Conservation (phyloP, 257 asterid species). For the Echites panduratus region DNA sequence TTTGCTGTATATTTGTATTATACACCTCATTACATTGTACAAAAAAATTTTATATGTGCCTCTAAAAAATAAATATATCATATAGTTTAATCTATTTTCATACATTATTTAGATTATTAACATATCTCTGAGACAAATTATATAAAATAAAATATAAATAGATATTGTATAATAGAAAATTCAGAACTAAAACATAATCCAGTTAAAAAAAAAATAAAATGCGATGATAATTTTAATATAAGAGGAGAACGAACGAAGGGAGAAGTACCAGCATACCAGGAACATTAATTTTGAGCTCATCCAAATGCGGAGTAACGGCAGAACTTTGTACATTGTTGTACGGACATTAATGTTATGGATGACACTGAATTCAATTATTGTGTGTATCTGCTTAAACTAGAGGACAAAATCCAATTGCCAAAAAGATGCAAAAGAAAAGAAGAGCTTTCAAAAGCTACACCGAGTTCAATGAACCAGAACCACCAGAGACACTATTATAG, state of each 20-base stretch:
- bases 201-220: no score
- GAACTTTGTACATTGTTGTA: constrained; percentile 29
- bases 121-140: no score
- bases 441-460: background rate
- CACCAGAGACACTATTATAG: background rate
- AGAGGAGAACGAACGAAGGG: background rate
- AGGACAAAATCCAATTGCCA: constrained; percentile 28
- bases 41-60: no score
- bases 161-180: no score
- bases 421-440: background rate
- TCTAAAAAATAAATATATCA: no score
- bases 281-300: background rate
- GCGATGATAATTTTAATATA: no score
- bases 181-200: no score
- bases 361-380: constrained; percentile 18
- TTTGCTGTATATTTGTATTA: no score
- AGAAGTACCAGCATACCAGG: background rate
- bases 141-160: no score
- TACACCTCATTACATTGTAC: no score
- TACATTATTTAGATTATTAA: no score
- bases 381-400: constrained; percentile 32
- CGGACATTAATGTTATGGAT: constrained; percentile 33
- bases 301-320: constrained; percentile 2
- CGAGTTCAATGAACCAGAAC: constrained; percentile 36
- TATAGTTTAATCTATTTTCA: no score